Percentiles rank a stretch among this genome's conserved stretches.
phyloP scores from a whole-genome alignment of 257 asterid species.

The Oldenlandia corymbosa region DNA sequence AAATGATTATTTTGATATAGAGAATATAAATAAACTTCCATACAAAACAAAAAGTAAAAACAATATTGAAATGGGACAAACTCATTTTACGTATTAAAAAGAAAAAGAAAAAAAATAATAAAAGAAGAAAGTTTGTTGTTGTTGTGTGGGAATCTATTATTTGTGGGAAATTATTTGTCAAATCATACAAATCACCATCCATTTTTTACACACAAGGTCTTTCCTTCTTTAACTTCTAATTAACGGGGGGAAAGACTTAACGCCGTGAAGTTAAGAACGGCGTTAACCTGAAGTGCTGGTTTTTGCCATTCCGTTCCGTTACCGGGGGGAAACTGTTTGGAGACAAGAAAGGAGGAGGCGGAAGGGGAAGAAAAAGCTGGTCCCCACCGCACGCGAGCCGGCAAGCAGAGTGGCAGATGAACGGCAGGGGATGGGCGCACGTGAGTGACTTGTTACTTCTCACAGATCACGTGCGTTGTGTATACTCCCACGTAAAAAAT shows the following conservation, averaged over 20 bases:
- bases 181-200: not conserved
- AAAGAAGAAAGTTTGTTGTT: too few species aligned
- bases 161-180: too few species aligned
- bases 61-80: too few species aligned
- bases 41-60: too few species aligned
- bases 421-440: conserved; percentile 68
- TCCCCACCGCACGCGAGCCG: conserved; percentile 55
- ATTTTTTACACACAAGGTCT: too few species aligned
- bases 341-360: conserved; percentile 2
- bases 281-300: too few species aligned
- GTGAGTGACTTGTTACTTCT: conserved; percentile 31
- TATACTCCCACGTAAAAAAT: conserved; percentile 7
- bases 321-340: not conserved
- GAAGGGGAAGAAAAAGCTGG: conserved; percentile 15
- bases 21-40: too few species aligned
- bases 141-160: too few species aligned
- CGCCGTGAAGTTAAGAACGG: conserved; percentile 3
- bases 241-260: not conserved
- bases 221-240: too few species aligned
- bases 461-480: conserved; percentile 41
- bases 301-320: conserved; percentile 16
- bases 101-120: too few species aligned
- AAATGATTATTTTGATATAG: too few species aligned
- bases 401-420: conserved; percentile 37
- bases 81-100: too few species aligned